Evolutionary conservation across 371 early-diverging fungal genomes (phyloP), one percentile per base, ranked within the genome.

Genomic region (Mucor indicus): DNA sequence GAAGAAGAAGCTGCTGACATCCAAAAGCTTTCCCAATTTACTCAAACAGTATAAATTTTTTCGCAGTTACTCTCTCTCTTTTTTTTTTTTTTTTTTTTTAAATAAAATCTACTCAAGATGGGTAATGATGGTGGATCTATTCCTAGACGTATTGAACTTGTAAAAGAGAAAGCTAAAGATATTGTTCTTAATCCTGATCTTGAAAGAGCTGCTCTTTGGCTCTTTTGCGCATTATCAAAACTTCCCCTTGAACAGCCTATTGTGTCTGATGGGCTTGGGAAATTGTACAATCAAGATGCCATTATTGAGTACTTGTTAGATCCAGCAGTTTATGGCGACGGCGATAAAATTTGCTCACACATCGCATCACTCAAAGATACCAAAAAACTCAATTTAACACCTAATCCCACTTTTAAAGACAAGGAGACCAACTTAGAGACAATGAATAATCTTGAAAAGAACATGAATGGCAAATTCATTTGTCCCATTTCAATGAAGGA

Each of bases 101-200:
- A 5, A 37, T 17, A 37, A 12, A 37, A 16, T 4, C 17, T 5
- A 12, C 40, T 12, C 21, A 12, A 39, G 13, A 93, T 93, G 92
- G 94, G 95, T 62, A 88, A 91, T 69, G 98, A 96, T 78, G 98
- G 97, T 39, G 97, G 98, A 55, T 86, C 89, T 38, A 98, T 98
- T 60, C 98, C 96, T 41, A 84, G 86, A 64, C 81, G 98, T 35
- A 84, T 82, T 63, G 98, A 96, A 57, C 83, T 98, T 44, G 95
- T 98, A 47, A 92, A 91, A 72, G 83, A 87, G 55, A 93, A 93
- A 64, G 77, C 83, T 40, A 85, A 80, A 49, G 77, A 78, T n/a
- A 84, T 84, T 55, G 74, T 78, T 19, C 69, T 80, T 2, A 95
- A 98, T 62, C 84, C 84, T 22, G 75, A 75, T 45, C 66, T 83